Conservation (phyloP, 306 rosid genomes). For the Corylus americana region DNA sequence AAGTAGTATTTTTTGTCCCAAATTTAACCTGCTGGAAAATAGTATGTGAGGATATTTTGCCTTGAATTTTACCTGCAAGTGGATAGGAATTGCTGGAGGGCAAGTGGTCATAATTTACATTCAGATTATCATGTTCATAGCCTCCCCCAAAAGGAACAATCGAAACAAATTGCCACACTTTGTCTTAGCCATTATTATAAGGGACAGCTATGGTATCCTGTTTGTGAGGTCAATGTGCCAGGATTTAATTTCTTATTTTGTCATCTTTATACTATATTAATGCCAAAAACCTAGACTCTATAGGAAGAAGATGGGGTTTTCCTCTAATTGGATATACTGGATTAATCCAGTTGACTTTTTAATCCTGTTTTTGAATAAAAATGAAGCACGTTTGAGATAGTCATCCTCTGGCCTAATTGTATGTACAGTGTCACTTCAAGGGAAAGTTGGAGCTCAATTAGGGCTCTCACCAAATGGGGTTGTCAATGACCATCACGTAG, state of each 20-base stretch:
- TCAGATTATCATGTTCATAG: background rate
- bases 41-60: too few relatives aligned
- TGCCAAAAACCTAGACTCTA: background rate
- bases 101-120: slow-evolving; percentile 21
- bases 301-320: slow-evolving; percentile 8
- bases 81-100: slow-evolving; percentile 36
- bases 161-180: slow-evolving; percentile 3
- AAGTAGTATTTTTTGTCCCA: slow-evolving; percentile 7
- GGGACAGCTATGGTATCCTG: slow-evolving; percentile 19
- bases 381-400: background rate
- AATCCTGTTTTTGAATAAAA: background rate
- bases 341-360: background rate
- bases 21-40: slow-evolving; percentile 41
- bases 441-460: background rate
- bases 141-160: background rate
- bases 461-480: background rate
- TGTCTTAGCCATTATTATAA: background rate
- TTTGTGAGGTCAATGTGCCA: slow-evolving; percentile 6
- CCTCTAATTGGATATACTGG: background rate
- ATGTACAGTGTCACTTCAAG: background rate
- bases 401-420: background rate
- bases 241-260: slow-evolving; percentile 13
- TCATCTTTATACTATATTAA: background rate
- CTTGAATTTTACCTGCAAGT: slow-evolving; percentile 38
- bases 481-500: background rate